These are phyloP conservation scores for Alternaria sp. DNA, from an alignment of 2,329 filamentous ascomycete species.

Conservation along the genomic window DNA sequence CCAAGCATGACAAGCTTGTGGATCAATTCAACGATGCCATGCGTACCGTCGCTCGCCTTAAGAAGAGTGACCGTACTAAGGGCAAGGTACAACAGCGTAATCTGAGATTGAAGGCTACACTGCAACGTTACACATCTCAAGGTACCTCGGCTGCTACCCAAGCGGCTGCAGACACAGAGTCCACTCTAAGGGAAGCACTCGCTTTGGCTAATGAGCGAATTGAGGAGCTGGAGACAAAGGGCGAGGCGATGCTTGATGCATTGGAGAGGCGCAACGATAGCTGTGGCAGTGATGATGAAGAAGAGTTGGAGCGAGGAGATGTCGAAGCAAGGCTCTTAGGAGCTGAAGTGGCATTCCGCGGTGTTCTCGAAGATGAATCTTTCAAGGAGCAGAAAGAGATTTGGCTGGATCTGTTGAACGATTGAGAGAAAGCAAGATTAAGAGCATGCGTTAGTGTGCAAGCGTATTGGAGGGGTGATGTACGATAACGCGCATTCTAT, in stretches of 20 bases:
- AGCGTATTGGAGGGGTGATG: not conserved
- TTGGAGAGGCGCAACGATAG: slow-evolving; percentile 10
- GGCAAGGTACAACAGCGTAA: slow-evolving; percentile 28
- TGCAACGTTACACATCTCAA: slow-evolving; percentile 9
- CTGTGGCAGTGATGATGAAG: slow-evolving; percentile 10
- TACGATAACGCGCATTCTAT: not conserved
- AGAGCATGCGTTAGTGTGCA: not conserved
- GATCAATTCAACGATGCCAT: slow-evolving; percentile 13
- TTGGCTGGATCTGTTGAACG: slow-evolving; percentile 18
- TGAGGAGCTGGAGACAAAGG: slow-evolving; percentile 26
- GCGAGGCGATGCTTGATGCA: slow-evolving; percentile 20
- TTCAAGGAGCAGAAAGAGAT: slow-evolving; percentile 23
- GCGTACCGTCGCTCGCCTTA: slow-evolving; percentile 12
- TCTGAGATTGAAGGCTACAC: slow-evolving; percentile 20
- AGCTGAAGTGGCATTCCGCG: slow-evolving; percentile 20
- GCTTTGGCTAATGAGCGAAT: slow-evolving; percentile 21
- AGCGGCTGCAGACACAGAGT: slow-evolving; percentile 6
- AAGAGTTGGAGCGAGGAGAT: slow-evolving; percentile 10
- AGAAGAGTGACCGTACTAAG: slow-evolving; percentile 29
- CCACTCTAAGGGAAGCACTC: slow-evolving; percentile 23
- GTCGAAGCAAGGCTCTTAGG: slow-evolving; percentile 12
- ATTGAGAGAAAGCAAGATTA: slow-evolving; percentile 1
- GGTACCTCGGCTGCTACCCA: not conserved
- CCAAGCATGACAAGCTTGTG: slow-evolving; percentile 16
- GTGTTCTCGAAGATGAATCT: slow-evolving; percentile 23